Percentiles rank a stretch among this genome's conserved stretches.
These are phyloP conservation scores for Dipteronia dyeriana DNA, from an alignment of 345 rosid species.

Conservation along the genomic window DNA sequence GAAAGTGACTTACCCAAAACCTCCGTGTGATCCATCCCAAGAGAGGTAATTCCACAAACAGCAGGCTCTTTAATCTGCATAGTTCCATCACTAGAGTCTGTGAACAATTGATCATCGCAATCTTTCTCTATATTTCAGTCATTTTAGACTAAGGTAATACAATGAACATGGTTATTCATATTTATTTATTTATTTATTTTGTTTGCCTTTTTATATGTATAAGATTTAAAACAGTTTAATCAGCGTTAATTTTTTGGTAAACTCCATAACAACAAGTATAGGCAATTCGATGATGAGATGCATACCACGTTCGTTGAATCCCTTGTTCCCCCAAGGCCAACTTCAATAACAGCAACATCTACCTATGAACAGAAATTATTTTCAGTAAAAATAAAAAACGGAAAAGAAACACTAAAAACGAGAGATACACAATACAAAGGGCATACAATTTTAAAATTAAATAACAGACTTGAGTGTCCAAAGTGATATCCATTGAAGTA, in stretches of 20 bases:
- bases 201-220: neutral
- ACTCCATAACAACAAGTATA: neutral
- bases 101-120: slow-evolving; percentile 7
- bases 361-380: slow-evolving; percentile 49
- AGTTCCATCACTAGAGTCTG: slow-evolving; percentile 20
- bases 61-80: slow-evolving; percentile 77
- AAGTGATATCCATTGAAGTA: neutral
- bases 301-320: slow-evolving; percentile 91
- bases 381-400: slow-evolving; percentile 1
- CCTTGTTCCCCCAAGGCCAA: slow-evolving; percentile 72
- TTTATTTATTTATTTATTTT: neutral
- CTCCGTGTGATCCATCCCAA: slow-evolving; percentile 91
- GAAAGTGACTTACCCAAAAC: slow-evolving; percentile 49
- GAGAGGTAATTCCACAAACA: slow-evolving; percentile 83
- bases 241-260: neutral
- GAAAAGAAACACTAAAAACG: neutral
- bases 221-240: neutral
- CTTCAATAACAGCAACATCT: slow-evolving; percentile 88
- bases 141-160: neutral
- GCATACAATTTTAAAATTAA: neutral
- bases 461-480: neutral
- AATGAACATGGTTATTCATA: neutral
- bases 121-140: slow-evolving; percentile 8
- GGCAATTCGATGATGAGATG: slow-evolving; percentile 21
- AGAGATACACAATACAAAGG: neutral